Conservation (phyloP, 208 protist species). For the Leishmania mexicana region DNA sequence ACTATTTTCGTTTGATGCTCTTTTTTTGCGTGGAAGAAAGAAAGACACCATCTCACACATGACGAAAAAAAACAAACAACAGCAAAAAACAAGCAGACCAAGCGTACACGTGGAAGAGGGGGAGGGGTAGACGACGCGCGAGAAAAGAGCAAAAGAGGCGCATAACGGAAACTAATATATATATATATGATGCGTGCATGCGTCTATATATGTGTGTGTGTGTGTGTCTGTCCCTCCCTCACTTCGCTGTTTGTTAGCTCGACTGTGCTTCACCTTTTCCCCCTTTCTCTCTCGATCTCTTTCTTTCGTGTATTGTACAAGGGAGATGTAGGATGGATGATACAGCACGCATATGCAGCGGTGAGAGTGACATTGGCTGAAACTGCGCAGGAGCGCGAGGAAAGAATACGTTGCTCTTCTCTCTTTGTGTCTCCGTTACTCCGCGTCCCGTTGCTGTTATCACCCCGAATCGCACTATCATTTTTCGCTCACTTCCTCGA, state of each 20-base stretch:
- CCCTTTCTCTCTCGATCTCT: conserved; percentile 6
- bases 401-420: neutral
- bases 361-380: neutral
- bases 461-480: neutral
- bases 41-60: neutral
- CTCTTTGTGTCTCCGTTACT: neutral
- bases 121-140: neutral
- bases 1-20: neutral
- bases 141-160: neutral
- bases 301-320: conserved; percentile 12
- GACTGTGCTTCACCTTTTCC: neutral
- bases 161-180: neutral
- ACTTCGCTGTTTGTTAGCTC: neutral
- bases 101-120: neutral
- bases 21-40: neutral
- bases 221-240: neutral
- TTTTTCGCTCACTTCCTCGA: neutral
- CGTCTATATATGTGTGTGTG: neutral
- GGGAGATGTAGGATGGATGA: neutral
- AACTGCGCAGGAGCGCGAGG: neutral
- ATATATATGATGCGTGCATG: neutral
- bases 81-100: neutral
- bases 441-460: too few relatives aligned
- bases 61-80: neutral
- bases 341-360: neutral